phyloP scores from a whole-genome alignment of 305 asterid species.

The Lippia alba region DNA sequence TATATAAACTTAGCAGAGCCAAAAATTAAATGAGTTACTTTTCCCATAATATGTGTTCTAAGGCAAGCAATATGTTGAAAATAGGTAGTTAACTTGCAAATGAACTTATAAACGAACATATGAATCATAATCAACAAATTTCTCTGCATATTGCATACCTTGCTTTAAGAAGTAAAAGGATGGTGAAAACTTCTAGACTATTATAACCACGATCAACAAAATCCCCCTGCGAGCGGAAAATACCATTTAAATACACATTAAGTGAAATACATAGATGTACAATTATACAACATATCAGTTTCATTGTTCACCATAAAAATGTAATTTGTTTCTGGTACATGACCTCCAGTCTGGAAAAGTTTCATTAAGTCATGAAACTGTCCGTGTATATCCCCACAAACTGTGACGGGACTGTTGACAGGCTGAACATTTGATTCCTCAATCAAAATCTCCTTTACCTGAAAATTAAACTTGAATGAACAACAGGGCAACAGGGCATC shows the following conservation, averaged over 20 bases:
- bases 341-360: conserved; percentile 99
- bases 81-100: not conserved
- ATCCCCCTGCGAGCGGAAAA: conserved; percentile 76
- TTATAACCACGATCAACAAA: conserved; percentile 99
- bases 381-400: conserved; percentile 99
- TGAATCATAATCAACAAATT: not conserved
- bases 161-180: conserved; percentile 95
- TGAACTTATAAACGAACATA: not conserved
- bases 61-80: too few relatives aligned
- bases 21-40: conserved; percentile 9
- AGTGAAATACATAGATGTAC: conserved; percentile 10
- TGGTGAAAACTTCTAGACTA: conserved; percentile 95
- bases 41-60: conserved; percentile 7
- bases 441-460: conserved; percentile 97
- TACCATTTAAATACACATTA: conserved; percentile 19
- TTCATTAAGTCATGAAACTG: conserved; percentile 98
- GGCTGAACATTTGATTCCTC: conserved; percentile 99
- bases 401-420: conserved; percentile 98
- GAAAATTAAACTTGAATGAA: conserved; percentile 25
- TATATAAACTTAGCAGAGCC: conserved; percentile 15
- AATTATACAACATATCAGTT: not conserved
- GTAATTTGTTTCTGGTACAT: conserved; percentile 97
- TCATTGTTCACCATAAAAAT: conserved; percentile 78
- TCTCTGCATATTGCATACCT: conserved; percentile 57
- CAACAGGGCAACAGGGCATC: conserved; percentile 8